phyloP scores from a whole-genome alignment of 1,139 yeast genomes.

The Geotrichum bryndzae region DNA sequence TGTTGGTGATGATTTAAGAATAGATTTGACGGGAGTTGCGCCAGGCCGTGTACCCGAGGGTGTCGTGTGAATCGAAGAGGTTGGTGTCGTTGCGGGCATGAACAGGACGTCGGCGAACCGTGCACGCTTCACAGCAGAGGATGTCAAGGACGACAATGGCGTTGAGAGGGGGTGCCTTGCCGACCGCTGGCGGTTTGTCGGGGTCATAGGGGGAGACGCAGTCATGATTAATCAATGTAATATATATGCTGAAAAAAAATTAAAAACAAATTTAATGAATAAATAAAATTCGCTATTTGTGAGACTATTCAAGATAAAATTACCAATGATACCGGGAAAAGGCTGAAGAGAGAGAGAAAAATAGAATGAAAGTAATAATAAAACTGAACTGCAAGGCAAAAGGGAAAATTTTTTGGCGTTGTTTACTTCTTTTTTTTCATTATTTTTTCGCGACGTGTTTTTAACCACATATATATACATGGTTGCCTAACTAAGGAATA shows the following conservation, averaged over 20 bases:
- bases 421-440: not conserved
- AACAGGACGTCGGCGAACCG: conserved; percentile 10
- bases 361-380: not conserved
- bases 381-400: not conserved
- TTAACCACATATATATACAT: not conserved
- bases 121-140: conserved; percentile 6
- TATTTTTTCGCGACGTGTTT: not conserved
- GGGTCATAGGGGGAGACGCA: not conserved
- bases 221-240: not conserved
- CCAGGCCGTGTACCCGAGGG: not conserved
- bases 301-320: not conserved
- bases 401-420: not conserved
- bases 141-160: not conserved
- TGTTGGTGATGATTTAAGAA: conserved; percentile 1
- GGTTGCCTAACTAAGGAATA: not conserved
- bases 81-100: not conserved
- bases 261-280: not conserved
- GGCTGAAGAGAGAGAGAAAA: not conserved
- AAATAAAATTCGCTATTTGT: not conserved
- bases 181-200: not conserved
- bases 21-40: conserved; percentile 1
- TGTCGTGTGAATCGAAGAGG: not conserved
- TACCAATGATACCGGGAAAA: not conserved
- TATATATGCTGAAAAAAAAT: not conserved
- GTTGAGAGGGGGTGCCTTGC: not conserved